Conservation (phyloP, 2,329 filamentous ascomycete genomes). For the Macrophomina tecta region DNA sequence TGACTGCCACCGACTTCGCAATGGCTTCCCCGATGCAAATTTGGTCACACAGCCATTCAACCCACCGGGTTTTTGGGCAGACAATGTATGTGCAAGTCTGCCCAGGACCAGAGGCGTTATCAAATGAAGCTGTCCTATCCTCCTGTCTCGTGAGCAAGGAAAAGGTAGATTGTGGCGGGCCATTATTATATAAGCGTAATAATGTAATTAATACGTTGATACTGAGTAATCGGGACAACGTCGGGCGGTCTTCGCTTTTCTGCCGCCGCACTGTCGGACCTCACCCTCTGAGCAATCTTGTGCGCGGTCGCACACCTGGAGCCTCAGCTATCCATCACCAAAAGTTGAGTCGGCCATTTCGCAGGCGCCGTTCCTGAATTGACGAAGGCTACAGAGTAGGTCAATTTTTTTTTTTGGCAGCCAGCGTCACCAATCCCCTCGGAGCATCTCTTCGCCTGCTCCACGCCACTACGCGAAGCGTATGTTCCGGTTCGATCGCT, state of each 20-base stretch:
- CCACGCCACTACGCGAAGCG: no score
- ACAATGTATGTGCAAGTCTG: no score
- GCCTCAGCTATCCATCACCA: slow-evolving; percentile 10
- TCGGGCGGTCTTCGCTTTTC: neutral
- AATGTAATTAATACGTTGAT: neutral
- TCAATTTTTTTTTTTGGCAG: neutral
- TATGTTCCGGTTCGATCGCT: neutral
- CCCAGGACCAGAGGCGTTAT: no score
- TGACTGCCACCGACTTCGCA: neutral
- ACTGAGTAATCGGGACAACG: neutral
- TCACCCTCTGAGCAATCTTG: slow-evolving; percentile 2
- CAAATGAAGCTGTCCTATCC: no score
- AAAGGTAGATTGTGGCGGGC: neutral
- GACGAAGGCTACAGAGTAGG: neutral
- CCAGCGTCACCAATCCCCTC: neutral
- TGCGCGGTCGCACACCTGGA: neutral
- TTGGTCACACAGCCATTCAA: neutral
- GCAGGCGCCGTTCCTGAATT: no score
- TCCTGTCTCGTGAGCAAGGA: neutral
- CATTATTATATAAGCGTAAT: neutral
- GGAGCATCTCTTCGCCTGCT: neutral
- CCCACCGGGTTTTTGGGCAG: no score
- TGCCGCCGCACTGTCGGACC: neutral
- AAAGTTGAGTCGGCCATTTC: neutral
- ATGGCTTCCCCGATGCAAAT: neutral